Conservation (phyloP, 768 basidiomycete genomes). For the Russula brevipes region DNA sequence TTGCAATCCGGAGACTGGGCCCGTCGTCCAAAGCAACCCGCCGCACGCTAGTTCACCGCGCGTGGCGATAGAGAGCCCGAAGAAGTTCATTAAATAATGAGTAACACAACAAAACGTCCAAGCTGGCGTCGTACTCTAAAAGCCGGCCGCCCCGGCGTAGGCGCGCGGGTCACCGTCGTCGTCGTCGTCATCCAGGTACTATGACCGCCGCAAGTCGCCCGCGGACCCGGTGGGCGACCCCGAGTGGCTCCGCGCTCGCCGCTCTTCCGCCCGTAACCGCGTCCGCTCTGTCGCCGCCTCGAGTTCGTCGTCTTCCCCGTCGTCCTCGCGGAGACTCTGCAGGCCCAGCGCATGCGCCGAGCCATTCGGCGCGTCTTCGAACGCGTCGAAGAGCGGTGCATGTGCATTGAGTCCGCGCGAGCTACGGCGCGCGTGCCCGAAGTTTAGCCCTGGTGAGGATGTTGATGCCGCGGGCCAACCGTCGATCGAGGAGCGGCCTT, state of each 20-base stretch:
- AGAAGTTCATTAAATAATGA: constrained; percentile 8
- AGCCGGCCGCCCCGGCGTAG: background rate
- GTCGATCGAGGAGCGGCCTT: constrained; percentile 77
- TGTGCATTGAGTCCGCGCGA: constrained; percentile 63
- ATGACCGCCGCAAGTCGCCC: constrained; percentile 11
- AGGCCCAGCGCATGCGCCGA: constrained; percentile 47
- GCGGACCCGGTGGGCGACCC: constrained; percentile 7
- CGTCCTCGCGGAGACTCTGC: constrained; percentile 59
- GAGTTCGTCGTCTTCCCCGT: constrained; percentile 46
- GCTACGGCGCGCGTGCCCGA: constrained; percentile 44
- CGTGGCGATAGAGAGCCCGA: background rate
- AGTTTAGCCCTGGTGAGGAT: constrained; percentile 30
- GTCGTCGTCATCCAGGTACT: background rate
- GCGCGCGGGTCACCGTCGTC: background rate
- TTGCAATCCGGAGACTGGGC: no score
- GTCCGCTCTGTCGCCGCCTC: constrained; percentile 43
- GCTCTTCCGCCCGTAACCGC: constrained; percentile 38
- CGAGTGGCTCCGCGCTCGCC: constrained; percentile 12
- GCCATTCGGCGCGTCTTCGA: constrained; percentile 49
- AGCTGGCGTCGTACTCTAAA: constrained; percentile 4
- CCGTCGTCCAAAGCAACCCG: no score
- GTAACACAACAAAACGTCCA: background rate
- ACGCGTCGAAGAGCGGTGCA: constrained; percentile 69
- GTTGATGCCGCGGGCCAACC: constrained; percentile 51
- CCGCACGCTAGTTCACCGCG: background rate